Evolutionary conservation across 2,329 filamentous ascomycete species (phyloP), one percentile per base, ranked within the genome.

Genomic region (Verticillium zaregamsianum): DNA sequence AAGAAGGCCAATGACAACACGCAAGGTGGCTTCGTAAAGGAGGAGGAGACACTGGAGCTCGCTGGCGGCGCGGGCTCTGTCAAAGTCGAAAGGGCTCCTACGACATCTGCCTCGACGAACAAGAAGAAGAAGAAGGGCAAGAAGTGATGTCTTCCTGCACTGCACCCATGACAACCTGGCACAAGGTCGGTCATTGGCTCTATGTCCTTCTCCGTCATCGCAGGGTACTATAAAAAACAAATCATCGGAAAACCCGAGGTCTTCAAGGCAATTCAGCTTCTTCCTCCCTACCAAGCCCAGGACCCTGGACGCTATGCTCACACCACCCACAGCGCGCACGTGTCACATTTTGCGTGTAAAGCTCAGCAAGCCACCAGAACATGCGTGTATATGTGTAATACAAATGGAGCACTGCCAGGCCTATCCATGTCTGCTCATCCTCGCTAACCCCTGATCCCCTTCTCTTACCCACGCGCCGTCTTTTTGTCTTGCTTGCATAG

Each of bases 21-120:
- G 9, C 95, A 98, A 74, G 95, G 95, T 64, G 94, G 93, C 57
- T 78, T 89, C 14, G 90, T 92, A 25, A 88, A 83, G 68, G 91
- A 93, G 65, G 89, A 90, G 73, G 87, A 83, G 80, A 90, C 80
- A 62, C 78, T 87, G 66, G 86, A 86, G 66, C 76, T 89, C 14
- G 86, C 86, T 3, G 86, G 86, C 32, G 86, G 86, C 5, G 86
- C 85, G 1, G 86, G 86, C 15, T 81, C 78, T 6, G 84, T 88
- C 62, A 88, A 85, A 73, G 85, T 89, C 45, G 86, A 89, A 72
- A 88, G 86, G 75, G 81, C 85, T 17, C 72, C 76, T 3, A 69
- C 71, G 7, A 68, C 64, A 1, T 66, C 67, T n/a, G 65, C 71
- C 17, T 69, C 63, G 31, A 68, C 66, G 62, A 80, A 80, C 60